Conservation (phyloP, 768 basidiomycete genomes). For the Collybia sordida region DNA sequence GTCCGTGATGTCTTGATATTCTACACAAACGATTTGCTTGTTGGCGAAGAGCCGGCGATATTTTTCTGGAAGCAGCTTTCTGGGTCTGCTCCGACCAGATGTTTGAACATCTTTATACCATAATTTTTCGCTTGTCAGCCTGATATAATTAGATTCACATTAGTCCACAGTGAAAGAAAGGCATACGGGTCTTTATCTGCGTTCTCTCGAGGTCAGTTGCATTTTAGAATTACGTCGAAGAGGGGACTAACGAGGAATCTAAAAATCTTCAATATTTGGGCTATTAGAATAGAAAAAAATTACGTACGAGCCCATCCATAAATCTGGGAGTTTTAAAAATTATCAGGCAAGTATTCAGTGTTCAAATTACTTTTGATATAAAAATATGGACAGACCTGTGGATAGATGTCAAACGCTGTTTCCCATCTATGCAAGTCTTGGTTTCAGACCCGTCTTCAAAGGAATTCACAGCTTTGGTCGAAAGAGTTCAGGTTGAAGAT, state of each 20-base stretch:
- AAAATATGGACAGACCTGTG: conserved; percentile 40
- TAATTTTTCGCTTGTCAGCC: conserved; percentile 43
- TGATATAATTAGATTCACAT: background rate
- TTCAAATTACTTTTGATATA: background rate
- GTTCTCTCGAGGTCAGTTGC: conserved; percentile 4
- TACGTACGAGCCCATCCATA: conserved; percentile 19
- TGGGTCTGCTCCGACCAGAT: conserved; percentile 17
- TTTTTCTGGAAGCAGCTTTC: conserved; percentile 45
- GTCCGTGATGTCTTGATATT: conserved; percentile 61
- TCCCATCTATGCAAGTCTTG: conserved; percentile 52
- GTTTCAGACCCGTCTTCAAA: conserved; percentile 63
- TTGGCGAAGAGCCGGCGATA: conserved; percentile 61
- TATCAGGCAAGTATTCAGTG: background rate
- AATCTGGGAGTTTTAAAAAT: conserved; percentile 5
- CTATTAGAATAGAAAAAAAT: background rate
- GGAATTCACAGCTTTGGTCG: conserved; percentile 42
- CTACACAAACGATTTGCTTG: conserved; percentile 78
- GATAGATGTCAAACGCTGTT: conserved; percentile 67
- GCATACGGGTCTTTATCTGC: conserved; percentile 19
- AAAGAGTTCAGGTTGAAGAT: background rate
- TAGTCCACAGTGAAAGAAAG: background rate
- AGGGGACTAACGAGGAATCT: conserved; percentile 30
- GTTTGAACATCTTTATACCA: conserved; percentile 37
- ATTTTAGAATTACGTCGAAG: conserved; percentile 20
- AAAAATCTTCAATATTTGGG: background rate